Conservation (phyloP, 345 rosid genomes). For the Excoecaria agallocha region DNA sequence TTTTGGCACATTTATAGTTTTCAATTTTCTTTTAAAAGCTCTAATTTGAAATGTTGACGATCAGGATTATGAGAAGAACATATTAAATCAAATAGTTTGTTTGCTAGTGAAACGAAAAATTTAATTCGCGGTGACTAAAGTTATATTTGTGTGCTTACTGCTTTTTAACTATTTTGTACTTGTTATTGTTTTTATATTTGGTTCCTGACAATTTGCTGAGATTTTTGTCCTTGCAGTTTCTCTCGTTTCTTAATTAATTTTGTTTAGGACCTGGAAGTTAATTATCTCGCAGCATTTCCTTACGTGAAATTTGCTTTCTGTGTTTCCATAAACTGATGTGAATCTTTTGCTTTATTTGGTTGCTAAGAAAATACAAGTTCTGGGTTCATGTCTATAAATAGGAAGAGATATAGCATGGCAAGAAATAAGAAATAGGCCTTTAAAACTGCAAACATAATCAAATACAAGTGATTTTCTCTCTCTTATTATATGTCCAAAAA, state of each 20-base stretch:
- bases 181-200: too few relatives aligned
- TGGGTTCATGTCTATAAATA: neutral
- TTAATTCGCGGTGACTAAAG: too few relatives aligned
- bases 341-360: neutral
- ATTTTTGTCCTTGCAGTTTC: neutral
- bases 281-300: neutral
- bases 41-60: too few relatives aligned
- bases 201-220: neutral
- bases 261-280: neutral
- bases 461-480: neutral
- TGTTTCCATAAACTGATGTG: neutral
- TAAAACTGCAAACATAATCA: neutral
- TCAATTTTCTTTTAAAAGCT: too few relatives aligned
- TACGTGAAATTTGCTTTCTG: neutral
- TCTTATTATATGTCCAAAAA: neutral
- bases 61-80: too few relatives aligned
- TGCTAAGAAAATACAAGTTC: neutral
- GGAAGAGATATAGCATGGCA: neutral
- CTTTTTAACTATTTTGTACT: too few relatives aligned
- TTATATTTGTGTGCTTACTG: too few relatives aligned
- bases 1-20: neutral
- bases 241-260: neutral
- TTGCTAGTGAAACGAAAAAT: too few relatives aligned
- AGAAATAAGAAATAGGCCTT: neutral
- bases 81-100: too few relatives aligned